Evolutionary conservation across 345 rosid species (phyloP).

Genomic region (Hypericum androsaemum): DNA sequence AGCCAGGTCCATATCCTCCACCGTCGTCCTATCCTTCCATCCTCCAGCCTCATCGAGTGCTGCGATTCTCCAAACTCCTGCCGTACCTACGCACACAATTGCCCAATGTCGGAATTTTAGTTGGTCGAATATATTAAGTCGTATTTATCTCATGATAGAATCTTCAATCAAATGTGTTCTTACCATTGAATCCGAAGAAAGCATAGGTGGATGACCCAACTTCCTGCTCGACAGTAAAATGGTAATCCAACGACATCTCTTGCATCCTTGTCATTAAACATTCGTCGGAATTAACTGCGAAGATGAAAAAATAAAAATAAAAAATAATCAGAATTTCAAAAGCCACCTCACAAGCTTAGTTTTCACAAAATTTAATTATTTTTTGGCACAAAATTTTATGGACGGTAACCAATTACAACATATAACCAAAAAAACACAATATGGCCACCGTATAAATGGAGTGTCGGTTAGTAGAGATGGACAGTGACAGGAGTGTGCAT

Average conservation of each 20-base stretch:
- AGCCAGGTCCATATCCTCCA: conserved; percentile 97
- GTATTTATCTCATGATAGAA: no score
- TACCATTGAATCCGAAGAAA: conserved; percentile 96
- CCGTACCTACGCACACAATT: conserved; percentile 68
- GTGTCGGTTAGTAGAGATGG: conserved; percentile 22
- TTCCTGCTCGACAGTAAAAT: conserved; percentile 92
- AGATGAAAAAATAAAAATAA: conserved; percentile 1
- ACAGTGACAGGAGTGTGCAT: conserved; percentile 15
- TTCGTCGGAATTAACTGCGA: conserved; percentile 81
- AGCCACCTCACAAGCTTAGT: conserved; percentile 20
- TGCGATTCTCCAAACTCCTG: conserved; percentile 87
- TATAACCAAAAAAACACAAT: no score
- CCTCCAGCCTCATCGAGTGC: conserved; percentile 96
- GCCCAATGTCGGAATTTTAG: no score
- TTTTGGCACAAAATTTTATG: no score
- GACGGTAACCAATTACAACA: no score
- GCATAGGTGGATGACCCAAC: conserved; percentile 90
- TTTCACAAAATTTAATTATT: conserved; percentile 12
- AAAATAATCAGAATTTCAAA: background rate
- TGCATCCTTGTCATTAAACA: conserved; percentile 98
- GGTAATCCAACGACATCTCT: conserved; percentile 95
- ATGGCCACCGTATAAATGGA: background rate
- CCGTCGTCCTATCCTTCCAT: conserved; percentile 98
- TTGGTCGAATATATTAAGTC: no score
- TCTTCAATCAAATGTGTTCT: no score